A percentile compares a stretch with the other conserved stretches of the same genome.
Conservation (phyloP, 129 eudicot species). For the Flaveria ramosissima region DNA sequence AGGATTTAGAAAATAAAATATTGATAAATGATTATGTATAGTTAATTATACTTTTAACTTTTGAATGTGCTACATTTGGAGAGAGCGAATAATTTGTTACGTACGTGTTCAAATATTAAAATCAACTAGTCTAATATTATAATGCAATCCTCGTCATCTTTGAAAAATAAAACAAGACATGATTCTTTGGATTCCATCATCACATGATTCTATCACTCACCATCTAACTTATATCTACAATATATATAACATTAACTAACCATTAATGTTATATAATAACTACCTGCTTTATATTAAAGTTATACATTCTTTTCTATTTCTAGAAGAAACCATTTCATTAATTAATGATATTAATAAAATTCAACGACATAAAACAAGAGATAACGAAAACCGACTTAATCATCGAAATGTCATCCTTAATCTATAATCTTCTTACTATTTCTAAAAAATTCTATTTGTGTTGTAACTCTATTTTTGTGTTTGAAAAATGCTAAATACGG, state of each 20-base stretch:
- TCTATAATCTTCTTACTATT: no score
- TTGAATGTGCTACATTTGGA: slow-evolving; percentile 1
- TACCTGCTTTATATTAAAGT: no score
- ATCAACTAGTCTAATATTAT: slow-evolving; percentile 9
- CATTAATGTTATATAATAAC: not conserved
- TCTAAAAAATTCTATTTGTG: no score
- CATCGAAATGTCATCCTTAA: no score
- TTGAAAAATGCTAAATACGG: no score
- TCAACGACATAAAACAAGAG: no score
- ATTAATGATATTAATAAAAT: no score
- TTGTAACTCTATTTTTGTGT: no score
- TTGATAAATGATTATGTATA: not conserved
- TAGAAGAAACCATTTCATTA: no score
- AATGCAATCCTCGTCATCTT: slow-evolving; percentile 29
- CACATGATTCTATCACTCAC: slow-evolving; percentile 12
- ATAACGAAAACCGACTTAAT: no score
- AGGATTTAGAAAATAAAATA: no score
- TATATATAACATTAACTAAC: not conserved
- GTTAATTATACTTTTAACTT: not conserved
- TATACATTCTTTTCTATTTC: no score
- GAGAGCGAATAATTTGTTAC: not conserved
- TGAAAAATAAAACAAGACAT: not conserved
- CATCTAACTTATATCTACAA: not conserved
- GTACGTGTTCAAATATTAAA: not conserved
- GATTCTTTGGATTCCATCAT: slow-evolving; percentile 16